Base-by-base conservation (phyloP, 1,284 basidiomycete genomes). In the Rhodotorula sp. region DNA sequence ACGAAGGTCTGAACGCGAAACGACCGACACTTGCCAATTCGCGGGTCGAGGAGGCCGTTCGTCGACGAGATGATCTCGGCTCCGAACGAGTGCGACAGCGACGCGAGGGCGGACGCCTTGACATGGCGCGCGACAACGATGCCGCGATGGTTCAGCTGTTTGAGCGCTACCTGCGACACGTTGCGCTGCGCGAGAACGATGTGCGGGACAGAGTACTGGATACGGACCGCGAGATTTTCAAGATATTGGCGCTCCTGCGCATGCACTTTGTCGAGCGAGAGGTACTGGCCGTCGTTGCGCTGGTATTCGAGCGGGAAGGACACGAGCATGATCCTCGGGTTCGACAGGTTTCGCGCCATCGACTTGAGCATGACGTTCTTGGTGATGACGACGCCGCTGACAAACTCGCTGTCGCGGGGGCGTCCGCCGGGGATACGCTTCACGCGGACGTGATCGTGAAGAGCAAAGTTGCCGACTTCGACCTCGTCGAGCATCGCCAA, bases 301-400 rank as follows among this genome's bases (percentile, higher is more conserved):
- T 93, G 90, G 78, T 95, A 99, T 80, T 99, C 95, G 72, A 99
- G 85, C 1, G 95, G 93, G 77, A 99, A 97, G 3, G 93, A 93
- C 69, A 98, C 87, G 37, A 98, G 86, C 92, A 99, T 95, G 78
- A 99, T 87, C 20, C 95, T 88, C 4, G 96, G 94, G 75, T 82
- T 83, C 69, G 83, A 77, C 45, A 84, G 75, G 20, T 80, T 75
- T 12, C 83, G 77, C 3, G 83, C 78, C 84, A 86, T 85, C 49
- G 80, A 87, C 82, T 97, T 97, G 80, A 98, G 95, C 7, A 95
- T 92, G 10, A 98, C 90, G 76, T 99, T 97, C 84, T 99, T 98
- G 29, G 94, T 95, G 78, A 98, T 96, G 61, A 99, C 94, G 17
- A 91, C 93, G 5, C 96, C 96, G 73, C 95, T 91, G 62, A 99